Evolutionary conservation across 345 rosid genomes (phyloP), one percentile per base, ranked within the genome.

Genomic region (Conringia planisiliqua): DNA sequence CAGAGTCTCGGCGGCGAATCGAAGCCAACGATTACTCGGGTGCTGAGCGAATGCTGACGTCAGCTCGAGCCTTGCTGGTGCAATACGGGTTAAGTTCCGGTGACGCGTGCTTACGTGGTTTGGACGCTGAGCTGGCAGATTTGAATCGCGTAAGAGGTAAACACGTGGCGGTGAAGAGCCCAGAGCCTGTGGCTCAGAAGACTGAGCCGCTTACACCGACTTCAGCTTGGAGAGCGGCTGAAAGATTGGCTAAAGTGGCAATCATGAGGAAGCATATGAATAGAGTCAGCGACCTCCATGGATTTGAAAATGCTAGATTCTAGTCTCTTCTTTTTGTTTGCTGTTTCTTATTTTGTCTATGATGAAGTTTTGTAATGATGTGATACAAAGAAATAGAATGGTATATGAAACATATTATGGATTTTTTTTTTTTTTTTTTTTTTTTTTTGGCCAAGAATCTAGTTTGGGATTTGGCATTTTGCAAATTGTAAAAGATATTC

Each of bases 171-270:
- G 69, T 55, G 50, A 82, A 71, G 65, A 78, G 75, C 24, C 73
- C 70, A 48, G 63, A 62, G 32, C 73, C 54, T 51, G 72, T 16
- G 51, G 84, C 61, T 30, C 86, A 84, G 60, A 88, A 87, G 83
- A 7, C 29, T 16, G 97, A 89, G 88, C 82, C 86, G 74, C 82
- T 89, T 3, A 92, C 98, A 46, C 95, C 97, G 74, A 89, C 93
- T 36, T 92, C 98, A 68, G 98, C 93, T 20, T 93, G 98, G 98
- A 79, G 89, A 76, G 93, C 96, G 22, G 98, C 98, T 12, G 98
- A 93, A 77, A 85, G 90, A 71, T 87, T 93, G 86, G 98, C 98
- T 77, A 90, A 93, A 69, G 86, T 93, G 64, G 98, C 98, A 30
- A 85, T 90, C 6, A 93, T 81, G 97, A 89, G 88, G 80, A 93